Evolutionary conservation across 148 eudicot species (phyloP), one percentile per base, ranked within the genome.

Genomic region (Pharnaceum exiguum): DNA sequence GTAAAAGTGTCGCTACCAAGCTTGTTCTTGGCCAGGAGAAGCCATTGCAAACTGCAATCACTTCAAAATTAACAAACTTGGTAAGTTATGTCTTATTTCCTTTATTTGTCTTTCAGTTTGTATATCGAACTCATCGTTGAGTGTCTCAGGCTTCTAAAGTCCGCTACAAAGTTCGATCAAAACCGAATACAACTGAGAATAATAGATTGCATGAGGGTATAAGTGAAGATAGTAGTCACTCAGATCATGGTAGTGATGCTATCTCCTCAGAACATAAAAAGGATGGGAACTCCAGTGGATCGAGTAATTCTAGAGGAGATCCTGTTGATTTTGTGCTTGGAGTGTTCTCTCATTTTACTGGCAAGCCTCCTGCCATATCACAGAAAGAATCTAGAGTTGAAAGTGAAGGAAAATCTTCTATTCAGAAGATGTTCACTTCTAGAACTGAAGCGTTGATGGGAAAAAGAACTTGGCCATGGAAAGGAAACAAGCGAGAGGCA

Each of bases 371-470:
- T 2, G 77, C 76, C 21, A 77, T 73, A 71, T 11, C 60, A 25
- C 71, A 71, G 16, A 77, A 67, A 68, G 87, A 81, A 55, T 76
- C 79, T 43, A 79, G 73, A 22, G 86, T 82, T 26, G 91, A 83
- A 57, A 62, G 31, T 46, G 95, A 93, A 28, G 79, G 70, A 8
- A 86, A 83, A 72, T 45, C 86, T 36, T 71, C 70, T 51, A 79
- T 93, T 51, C 82, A 83, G n/a, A 83, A 77, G 62, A 72, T 79
- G 32, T 74, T 88, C 50, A 46, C 82, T 55, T 87, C 96, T 5
- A 93, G 78, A 70, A 95, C 96, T 7, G 99, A 93, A 78, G 89
- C 91, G 42, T 93, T 84, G 96, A 83, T 93, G 33, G 77, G 72
- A 51, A 93, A 86, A 72, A 93, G 79, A 70, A 65, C 81, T n/a